phyloP scores from a whole-genome alignment of 129 eudicot genomes.

The Smallanthus sonchifolius region DNA sequence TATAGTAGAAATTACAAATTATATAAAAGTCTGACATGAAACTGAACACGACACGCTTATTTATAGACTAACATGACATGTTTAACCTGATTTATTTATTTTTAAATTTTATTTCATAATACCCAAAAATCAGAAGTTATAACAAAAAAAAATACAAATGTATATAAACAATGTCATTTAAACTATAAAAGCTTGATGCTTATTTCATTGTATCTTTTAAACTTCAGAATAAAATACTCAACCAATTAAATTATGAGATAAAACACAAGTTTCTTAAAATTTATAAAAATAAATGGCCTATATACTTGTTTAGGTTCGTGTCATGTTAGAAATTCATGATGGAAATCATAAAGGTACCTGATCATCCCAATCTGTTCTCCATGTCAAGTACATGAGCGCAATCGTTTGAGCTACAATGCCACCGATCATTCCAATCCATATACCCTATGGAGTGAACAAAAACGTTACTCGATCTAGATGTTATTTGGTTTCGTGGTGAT shows the following conservation, averaged over 20 bases:
- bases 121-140: not conserved
- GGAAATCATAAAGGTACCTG: slow-evolving; percentile 35
- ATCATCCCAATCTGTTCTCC: slow-evolving; percentile 64
- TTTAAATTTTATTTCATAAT: not conserved
- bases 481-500: not conserved
- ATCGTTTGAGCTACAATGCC: slow-evolving; percentile 47
- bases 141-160: not conserved
- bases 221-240: not conserved
- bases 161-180: not conserved
- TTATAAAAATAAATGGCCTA: too few species aligned
- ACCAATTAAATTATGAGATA: not conserved
- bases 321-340: not conserved
- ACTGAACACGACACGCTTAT: not conserved
- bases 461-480: not conserved
- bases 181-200: not conserved
- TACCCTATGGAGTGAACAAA: slow-evolving; percentile 35
- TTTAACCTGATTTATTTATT: not conserved
- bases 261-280: not conserved
- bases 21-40: not conserved
- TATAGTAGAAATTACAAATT: not conserved
- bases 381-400: slow-evolving; percentile 38
- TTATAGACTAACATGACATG: not conserved
- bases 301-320: not conserved
- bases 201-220: not conserved
- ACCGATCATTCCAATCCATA: slow-evolving; percentile 74